These are phyloP conservation scores for Pseudogymnoascus sp. DNA, from an alignment of 2,329 filamentous ascomycete genomes.

Conservation along the genomic window DNA sequence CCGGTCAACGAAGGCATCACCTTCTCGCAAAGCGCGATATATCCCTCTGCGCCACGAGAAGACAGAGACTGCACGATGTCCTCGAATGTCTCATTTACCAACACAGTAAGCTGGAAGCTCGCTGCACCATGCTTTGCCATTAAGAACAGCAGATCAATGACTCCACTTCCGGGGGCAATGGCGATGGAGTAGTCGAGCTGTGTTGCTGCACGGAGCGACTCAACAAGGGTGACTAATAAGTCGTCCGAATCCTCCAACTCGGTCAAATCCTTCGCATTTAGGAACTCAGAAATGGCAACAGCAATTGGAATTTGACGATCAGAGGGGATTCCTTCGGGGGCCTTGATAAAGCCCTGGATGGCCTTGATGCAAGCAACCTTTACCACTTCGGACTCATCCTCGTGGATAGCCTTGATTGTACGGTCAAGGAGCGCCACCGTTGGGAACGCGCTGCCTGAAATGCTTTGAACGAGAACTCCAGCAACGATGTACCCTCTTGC, in stretches of 20 bases:
- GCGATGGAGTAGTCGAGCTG: constrained; percentile 68
- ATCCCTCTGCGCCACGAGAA: constrained; percentile 57
- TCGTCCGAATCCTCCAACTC: constrained; percentile 88
- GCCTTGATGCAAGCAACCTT: constrained; percentile 87
- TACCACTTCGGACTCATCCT: constrained; percentile 76
- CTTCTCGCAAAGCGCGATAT: constrained; percentile 71
- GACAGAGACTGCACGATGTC: constrained; percentile 67
- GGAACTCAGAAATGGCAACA: constrained; percentile 58
- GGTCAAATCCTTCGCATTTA: constrained; percentile 69
- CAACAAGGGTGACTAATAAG: constrained; percentile 79
- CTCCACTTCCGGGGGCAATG: constrained; percentile 61
- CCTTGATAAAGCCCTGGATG: constrained; percentile 58
- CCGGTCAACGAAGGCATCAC: constrained; percentile 81
- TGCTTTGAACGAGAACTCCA: constrained; percentile 66
- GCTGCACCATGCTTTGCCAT: constrained; percentile 80
- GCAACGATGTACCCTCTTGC: constrained; percentile 83
- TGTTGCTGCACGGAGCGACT: constrained; percentile 77
- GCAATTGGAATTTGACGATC: constrained; percentile 56
- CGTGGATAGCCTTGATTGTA: constrained; percentile 66
- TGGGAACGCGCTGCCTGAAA: constrained; percentile 48
- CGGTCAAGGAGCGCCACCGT: constrained; percentile 58
- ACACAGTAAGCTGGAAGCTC: constrained; percentile 84
- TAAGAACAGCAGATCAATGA: constrained; percentile 77
- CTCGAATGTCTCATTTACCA: constrained; percentile 87
- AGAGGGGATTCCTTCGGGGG: constrained; percentile 39